Percentiles rank a stretch among this genome's conserved stretches.
phyloP scores from a whole-genome alignment of 495 filamentous ascomycete species.

The Friedmanniomyces endolithicus region DNA sequence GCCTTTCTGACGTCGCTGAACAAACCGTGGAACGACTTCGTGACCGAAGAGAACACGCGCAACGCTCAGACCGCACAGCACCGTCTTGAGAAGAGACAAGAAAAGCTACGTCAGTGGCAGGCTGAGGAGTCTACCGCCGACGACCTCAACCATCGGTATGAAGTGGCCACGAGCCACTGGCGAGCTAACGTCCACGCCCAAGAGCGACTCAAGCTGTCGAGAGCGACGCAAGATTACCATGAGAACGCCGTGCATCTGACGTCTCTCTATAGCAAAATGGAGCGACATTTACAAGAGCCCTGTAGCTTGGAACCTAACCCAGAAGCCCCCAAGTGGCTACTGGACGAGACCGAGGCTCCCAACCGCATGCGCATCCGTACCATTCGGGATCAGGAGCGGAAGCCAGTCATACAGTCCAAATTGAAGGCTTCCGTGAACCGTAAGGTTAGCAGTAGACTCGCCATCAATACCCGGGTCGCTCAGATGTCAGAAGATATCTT shows the following conservation, averaged over 20 bases:
- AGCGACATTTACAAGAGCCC: slow-evolving; percentile 58
- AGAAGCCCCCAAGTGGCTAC: slow-evolving; percentile 61
- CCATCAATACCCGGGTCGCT: slow-evolving; percentile 33
- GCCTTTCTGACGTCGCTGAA: slow-evolving; percentile 69
- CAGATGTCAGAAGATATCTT: slow-evolving; percentile 27
- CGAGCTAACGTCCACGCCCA: slow-evolving; percentile 85
- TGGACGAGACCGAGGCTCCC: slow-evolving; percentile 88
- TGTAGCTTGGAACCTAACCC: slow-evolving; percentile 64
- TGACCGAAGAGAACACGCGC: slow-evolving; percentile 60
- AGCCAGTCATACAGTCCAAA: slow-evolving; percentile 68
- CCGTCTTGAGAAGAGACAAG: slow-evolving; percentile 60
- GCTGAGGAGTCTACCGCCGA: slow-evolving; percentile 52
- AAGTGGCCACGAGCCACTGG: slow-evolving; percentile 77
- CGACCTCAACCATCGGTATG: slow-evolving; percentile 61
- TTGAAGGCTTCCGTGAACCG: slow-evolving; percentile 39
- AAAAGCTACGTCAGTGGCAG: slow-evolving; percentile 69
- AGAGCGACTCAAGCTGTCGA: slow-evolving; percentile 81
- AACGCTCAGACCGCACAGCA: slow-evolving; percentile 58
- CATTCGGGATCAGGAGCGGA: slow-evolving; percentile 49
- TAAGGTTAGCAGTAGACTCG: slow-evolving; percentile 21
- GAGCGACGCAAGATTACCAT: slow-evolving; percentile 78
- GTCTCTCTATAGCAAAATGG: slow-evolving; percentile 59
- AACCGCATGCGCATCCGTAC: slow-evolving; percentile 84
- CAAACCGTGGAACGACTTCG: slow-evolving; percentile 74
- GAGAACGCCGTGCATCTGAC: slow-evolving; percentile 67